Percentiles rank a stretch among this genome's conserved stretches.
Conservation (phyloP, 2,329 filamentous ascomycete genomes). For the Trichoderma sp. region DNA sequence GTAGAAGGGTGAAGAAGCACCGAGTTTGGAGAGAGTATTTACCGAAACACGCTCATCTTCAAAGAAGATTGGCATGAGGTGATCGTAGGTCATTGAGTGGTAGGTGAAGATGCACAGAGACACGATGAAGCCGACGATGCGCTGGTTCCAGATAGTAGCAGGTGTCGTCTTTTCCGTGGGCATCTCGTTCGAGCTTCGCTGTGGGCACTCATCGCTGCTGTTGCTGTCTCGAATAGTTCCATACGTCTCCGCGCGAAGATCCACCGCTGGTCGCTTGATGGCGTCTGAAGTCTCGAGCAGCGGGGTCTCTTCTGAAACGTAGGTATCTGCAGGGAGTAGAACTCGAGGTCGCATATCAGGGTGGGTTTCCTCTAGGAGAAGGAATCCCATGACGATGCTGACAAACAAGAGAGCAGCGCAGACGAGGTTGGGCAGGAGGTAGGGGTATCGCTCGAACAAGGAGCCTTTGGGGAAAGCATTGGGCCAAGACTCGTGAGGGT, state of each 20-base stretch:
- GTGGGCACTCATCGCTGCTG: slow-evolving; percentile 43
- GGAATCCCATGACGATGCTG: slow-evolving; percentile 78
- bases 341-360: slow-evolving; percentile 70
- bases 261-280: slow-evolving; percentile 70
- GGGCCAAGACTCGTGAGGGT: slow-evolving; percentile 75
- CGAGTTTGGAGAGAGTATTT: slow-evolving; percentile 38
- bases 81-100: slow-evolving; percentile 93
- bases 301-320: slow-evolving; percentile 67
- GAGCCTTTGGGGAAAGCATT: slow-evolving; percentile 65
- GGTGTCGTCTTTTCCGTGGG: slow-evolving; percentile 40
- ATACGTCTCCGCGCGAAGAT: slow-evolving; percentile 77
- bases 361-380: slow-evolving; percentile 86
- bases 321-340: slow-evolving; percentile 50
- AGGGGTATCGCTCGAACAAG: slow-evolving; percentile 78
- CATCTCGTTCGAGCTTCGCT: slow-evolving; percentile 43
- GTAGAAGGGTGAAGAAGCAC: slow-evolving; percentile 50
- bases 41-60: slow-evolving; percentile 67
- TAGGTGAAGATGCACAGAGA: slow-evolving; percentile 89
- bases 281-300: slow-evolving; percentile 75
- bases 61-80: slow-evolving; percentile 88
- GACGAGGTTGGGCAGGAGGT: slow-evolving; percentile 84
- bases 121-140: slow-evolving; percentile 74
- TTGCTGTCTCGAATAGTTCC: slow-evolving; percentile 61
- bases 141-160: slow-evolving; percentile 54
- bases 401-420: slow-evolving; percentile 75